These are phyloP conservation scores for Agaricus subrufescens DNA, from an alignment of 768 basidiomycete species.

Conservation along the genomic window DNA sequence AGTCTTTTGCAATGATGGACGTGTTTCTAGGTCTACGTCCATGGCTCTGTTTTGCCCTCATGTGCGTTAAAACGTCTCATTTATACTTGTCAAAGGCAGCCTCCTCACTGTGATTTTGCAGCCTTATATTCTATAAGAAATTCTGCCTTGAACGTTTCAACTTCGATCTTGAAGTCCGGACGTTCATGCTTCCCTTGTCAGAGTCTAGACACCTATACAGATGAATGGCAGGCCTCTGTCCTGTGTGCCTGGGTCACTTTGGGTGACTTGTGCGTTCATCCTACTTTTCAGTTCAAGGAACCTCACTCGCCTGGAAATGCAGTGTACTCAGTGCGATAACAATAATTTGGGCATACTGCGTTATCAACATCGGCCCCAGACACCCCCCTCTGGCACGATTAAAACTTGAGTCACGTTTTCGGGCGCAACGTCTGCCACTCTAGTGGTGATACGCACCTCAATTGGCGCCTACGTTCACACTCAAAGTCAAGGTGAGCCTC, in stretches of 20 bases:
- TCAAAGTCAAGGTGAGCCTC: constrained; percentile 49
- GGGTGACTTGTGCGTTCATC: constrained; percentile 61
- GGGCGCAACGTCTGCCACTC: constrained; percentile 72
- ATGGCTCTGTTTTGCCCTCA: constrained; percentile 79
- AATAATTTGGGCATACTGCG: constrained; percentile 50
- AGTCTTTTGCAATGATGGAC: constrained; percentile 79
- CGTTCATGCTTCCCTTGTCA: constrained; percentile 22
- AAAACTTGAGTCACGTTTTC: constrained; percentile 78
- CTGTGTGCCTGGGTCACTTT: constrained; percentile 66
- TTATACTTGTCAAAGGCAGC: background rate
- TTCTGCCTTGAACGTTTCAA: constrained; percentile 89
- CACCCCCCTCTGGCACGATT: constrained; percentile 25
- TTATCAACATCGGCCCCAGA: constrained; percentile 28
- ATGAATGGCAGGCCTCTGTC: constrained; percentile 79
- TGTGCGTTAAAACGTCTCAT: constrained; percentile 49
- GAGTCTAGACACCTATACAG: constrained; percentile 43
- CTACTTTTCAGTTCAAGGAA: background rate
- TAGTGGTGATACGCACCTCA: constrained; percentile 84
- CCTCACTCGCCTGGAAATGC: background rate
- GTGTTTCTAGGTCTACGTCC: constrained; percentile 77
- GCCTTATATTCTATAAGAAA: constrained; percentile 84
- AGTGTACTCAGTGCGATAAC: constrained; percentile 55
- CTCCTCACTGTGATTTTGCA: constrained; percentile 23
- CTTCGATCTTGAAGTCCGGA: constrained; percentile 26
- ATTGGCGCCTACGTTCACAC: constrained; percentile 69